phyloP scores from a whole-genome alignment of 2,329 filamentous ascomycete species.

The Xylariaceae sp. region DNA sequence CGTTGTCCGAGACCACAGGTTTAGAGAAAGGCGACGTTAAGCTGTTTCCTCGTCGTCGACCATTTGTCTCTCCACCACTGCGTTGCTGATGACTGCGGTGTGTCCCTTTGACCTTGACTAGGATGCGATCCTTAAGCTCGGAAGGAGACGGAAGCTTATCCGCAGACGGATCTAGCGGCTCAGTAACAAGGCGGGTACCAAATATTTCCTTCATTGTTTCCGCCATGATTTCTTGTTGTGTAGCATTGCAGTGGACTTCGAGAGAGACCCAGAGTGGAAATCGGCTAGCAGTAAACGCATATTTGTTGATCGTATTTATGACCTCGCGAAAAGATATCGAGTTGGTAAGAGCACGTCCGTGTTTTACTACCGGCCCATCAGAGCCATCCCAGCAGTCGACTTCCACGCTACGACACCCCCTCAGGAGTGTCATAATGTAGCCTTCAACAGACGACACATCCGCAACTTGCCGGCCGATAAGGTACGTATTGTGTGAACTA shows the following conservation, averaged over 20 bases:
- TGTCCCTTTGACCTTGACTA: constrained; percentile 94
- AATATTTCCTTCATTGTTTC: constrained; percentile 87
- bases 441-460: constrained; percentile 93
- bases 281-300: constrained; percentile 85
- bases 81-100: constrained; percentile 57
- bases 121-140: constrained; percentile 79
- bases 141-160: constrained; percentile 82
- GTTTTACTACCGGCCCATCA: constrained; percentile 87
- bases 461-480: constrained; percentile 86
- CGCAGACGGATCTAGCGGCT: constrained; percentile 72
- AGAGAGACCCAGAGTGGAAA: constrained; percentile 94
- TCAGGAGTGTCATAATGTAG: constrained; percentile 86
- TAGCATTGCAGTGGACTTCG: constrained; percentile 87
- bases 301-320: constrained; percentile 91
- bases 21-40: constrained; percentile 78
- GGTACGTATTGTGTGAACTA: constrained; percentile 97
- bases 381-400: constrained; percentile 97
- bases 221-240: constrained; percentile 88
- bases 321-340: constrained; percentile 90
- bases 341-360: constrained; percentile 87
- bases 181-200: constrained; percentile 76
- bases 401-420: constrained; percentile 93
- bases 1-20: constrained; percentile 65
- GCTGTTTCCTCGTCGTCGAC: constrained; percentile 68
- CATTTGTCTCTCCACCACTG: constrained; percentile 50